These are phyloP conservation scores for Vaccinium myrtillus DNA, from an alignment of 148 eudicot species.

Conservation along the genomic window DNA sequence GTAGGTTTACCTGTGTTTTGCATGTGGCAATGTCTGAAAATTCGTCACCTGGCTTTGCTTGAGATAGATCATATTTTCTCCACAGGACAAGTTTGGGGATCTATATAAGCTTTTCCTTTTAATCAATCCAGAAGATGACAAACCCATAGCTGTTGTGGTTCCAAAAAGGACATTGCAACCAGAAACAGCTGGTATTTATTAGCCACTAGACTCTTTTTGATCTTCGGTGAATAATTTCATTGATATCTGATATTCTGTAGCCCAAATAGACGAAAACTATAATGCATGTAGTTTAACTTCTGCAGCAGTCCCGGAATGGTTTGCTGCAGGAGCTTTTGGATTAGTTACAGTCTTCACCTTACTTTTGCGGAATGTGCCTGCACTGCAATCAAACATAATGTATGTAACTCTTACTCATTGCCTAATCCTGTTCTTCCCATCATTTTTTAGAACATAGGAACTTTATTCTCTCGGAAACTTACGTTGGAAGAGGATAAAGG, in stretches of 20 bases:
- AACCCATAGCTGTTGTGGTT: conserved; percentile 97
- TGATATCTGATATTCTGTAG: neutral
- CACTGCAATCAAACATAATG: conserved; percentile 78
- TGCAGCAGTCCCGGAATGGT: conserved; percentile 96
- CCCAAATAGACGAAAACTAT: neutral
- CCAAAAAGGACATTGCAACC: conserved; percentile 87
- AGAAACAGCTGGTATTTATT: conserved; percentile 70
- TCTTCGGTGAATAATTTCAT: neutral
- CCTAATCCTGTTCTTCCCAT: neutral
- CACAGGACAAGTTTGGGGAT: conserved; percentile 89
- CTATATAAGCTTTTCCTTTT: conserved; percentile 81
- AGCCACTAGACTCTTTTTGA: neutral
- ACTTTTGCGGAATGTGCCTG: conserved; percentile 93
- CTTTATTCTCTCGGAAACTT: neutral
- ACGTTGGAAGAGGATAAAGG: neutral
- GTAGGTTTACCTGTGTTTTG: conserved; percentile 35
- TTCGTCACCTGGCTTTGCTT: conserved; percentile 6
- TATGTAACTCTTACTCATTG: conserved; percentile 30
- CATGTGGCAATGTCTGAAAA: neutral
- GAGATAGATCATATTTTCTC: conserved; percentile 11
- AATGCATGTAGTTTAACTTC: conserved; percentile 20
- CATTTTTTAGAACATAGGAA: neutral
- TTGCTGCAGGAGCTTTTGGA: conserved; percentile 95
- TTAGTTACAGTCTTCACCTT: conserved; percentile 91
- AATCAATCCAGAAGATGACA: conserved; percentile 96